Evolutionary conservation across 805 yeast species (phyloP).

Genomic region (Candida palmyrensis): DNA sequence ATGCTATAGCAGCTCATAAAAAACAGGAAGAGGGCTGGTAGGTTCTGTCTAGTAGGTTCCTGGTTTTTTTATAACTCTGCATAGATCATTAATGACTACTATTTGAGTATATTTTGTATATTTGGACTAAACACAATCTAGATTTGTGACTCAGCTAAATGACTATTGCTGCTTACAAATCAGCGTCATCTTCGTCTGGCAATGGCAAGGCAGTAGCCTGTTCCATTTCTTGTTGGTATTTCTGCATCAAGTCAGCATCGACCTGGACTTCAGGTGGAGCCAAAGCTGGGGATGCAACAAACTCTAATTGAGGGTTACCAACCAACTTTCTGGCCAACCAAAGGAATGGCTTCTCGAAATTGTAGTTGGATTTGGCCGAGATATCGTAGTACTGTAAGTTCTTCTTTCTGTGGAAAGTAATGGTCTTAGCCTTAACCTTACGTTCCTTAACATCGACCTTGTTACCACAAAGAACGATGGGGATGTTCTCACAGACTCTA

Average conservation of each 20-base stretch:
- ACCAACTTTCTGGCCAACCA: conserved; percentile 99
- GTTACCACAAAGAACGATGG: conserved; percentile 98
- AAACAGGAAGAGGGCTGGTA: conserved; percentile 1
- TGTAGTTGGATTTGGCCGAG: conserved; percentile 98
- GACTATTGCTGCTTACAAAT: conserved; percentile 84
- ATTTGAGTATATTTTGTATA: too few species aligned
- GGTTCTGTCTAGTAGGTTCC: not conserved
- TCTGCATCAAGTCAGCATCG: conserved; percentile 93
- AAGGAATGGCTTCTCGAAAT: conserved; percentile 99
- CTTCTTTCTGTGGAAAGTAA: conserved; percentile 99
- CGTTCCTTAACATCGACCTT: conserved; percentile 99
- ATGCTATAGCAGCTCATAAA: conserved; percentile 10
- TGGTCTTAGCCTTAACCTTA: conserved; percentile 99
- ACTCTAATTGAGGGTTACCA: conserved; percentile 97
- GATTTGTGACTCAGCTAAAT: too few species aligned
- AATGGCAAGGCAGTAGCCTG: conserved; percentile 99
- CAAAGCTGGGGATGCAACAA: conserved; percentile 98
- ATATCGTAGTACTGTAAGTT: conserved; percentile 99
- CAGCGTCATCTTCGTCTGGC: conserved; percentile 99
- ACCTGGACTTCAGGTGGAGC: conserved; percentile 99
- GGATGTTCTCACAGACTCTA: conserved; percentile 99
- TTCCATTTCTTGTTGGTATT: conserved; percentile 99
- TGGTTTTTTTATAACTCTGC: too few species aligned
- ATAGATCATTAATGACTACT: too few species aligned
- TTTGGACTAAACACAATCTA: too few species aligned